These are phyloP conservation scores for Alternaria conjuncta DNA, from an alignment of 2,329 filamentous ascomycete species.

Conservation along the genomic window DNA sequence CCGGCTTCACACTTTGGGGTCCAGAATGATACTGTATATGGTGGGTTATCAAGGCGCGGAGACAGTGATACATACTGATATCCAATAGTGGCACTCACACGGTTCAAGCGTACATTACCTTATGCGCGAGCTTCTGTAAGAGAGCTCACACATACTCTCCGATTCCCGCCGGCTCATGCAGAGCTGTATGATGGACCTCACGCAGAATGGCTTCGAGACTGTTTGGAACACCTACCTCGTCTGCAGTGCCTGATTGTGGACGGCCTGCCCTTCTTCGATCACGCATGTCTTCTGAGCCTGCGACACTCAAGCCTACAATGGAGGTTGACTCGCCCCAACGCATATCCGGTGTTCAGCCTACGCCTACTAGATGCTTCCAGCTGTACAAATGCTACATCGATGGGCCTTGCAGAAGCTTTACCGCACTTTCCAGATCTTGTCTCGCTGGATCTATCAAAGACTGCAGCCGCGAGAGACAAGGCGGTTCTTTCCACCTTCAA, in stretches of 20 bases:
- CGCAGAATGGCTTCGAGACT: slow-evolving; percentile 64
- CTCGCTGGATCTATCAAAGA: slow-evolving; percentile 66
- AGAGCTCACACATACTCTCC: slow-evolving; percentile 66
- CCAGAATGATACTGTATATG: slow-evolving; percentile 66
- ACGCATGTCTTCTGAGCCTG: slow-evolving; percentile 61
- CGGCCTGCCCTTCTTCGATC: slow-evolving; percentile 67
- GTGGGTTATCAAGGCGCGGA: slow-evolving; percentile 27
- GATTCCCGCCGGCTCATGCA: slow-evolving; percentile 65
- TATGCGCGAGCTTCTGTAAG: slow-evolving; percentile 61
- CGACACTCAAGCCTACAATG: slow-evolving; percentile 43
- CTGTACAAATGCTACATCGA: slow-evolving; percentile 65
- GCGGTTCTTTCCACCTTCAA: slow-evolving; percentile 57
- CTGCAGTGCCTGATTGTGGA: slow-evolving; percentile 66
- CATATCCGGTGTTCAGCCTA: slow-evolving; percentile 54
- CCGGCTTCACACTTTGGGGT: slow-evolving; percentile 67
- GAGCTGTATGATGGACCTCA: slow-evolving; percentile 67
- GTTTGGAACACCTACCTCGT: slow-evolving; percentile 63
- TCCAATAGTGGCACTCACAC: slow-evolving; percentile 60
- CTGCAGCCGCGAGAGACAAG: slow-evolving; percentile 56
- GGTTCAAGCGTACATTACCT: slow-evolving; percentile 64
- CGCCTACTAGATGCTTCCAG: slow-evolving; percentile 63
- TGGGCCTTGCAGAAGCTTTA: slow-evolving; percentile 59
- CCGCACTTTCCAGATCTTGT: slow-evolving; percentile 61
- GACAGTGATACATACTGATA: slow-evolving; percentile 10
- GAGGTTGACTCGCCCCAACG: slow-evolving; percentile 23